A percentile compares a stretch with the other conserved stretches of the same genome.
Evolutionary conservation across 192 early-diverging fungal species (phyloP).

Genomic region (Coemansia furcata): DNA sequence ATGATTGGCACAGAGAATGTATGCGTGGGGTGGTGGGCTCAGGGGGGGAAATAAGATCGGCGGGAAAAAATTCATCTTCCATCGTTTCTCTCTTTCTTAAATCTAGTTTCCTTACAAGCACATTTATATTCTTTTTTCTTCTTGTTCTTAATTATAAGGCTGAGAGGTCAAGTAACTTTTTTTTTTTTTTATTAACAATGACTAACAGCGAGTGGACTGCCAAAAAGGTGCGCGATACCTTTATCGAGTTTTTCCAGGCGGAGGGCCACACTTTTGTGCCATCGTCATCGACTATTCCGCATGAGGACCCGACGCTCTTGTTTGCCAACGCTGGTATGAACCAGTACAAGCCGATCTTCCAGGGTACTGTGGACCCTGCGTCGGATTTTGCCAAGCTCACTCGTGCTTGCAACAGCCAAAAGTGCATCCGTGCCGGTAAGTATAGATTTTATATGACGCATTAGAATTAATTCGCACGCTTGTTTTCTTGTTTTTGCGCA

Average conservation of each 20-base stretch:
- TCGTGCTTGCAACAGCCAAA: slow-evolving; percentile 95
- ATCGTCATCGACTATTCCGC: slow-evolving; percentile 91
- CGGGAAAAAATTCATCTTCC: neutral
- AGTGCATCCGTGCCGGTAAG: slow-evolving; percentile 97
- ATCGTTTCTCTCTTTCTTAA: neutral
- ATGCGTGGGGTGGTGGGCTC: neutral
- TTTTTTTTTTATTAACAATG: slow-evolving; percentile 20
- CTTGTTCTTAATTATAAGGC: neutral
- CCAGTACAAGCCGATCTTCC: slow-evolving; percentile 98
- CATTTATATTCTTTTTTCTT: neutral
- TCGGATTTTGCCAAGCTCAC: slow-evolving; percentile 86
- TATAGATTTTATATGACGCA: slow-evolving; percentile 4
- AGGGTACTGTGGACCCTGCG: slow-evolving; percentile 92
- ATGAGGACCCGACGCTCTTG: slow-evolving; percentile 93
- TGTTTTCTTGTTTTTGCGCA: neutral
- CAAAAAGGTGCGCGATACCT: slow-evolving; percentile 77
- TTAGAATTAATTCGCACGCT: neutral
- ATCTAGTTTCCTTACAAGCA: too few species aligned
- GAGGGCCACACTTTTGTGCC: slow-evolving; percentile 71
- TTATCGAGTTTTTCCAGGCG: slow-evolving; percentile 81
- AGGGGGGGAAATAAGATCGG: neutral
- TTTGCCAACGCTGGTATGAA: slow-evolving; percentile 98
- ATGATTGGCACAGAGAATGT: neutral
- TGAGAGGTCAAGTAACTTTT: neutral
- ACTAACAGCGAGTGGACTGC: slow-evolving; percentile 69